Conservation (phyloP, 1,139 yeast genomes). For the Suhomyces choctaworum region DNA sequence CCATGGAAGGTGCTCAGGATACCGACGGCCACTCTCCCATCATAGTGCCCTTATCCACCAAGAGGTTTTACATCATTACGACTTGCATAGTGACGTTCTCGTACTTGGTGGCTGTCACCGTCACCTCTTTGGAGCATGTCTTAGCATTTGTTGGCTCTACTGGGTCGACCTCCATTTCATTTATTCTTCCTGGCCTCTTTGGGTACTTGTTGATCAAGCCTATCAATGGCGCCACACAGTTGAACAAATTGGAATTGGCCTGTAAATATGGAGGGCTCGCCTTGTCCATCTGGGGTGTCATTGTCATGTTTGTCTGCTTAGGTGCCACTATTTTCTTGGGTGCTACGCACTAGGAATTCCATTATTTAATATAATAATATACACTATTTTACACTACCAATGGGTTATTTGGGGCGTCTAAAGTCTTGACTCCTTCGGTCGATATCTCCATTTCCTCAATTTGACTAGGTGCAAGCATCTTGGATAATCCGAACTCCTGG, state of each 20-base stretch:
- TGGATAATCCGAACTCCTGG: conserved; percentile 3
- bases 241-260: conserved; percentile 41
- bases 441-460: background rate
- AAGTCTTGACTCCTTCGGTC: no score
- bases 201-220: conserved; percentile 68
- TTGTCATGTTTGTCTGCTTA: conserved; percentile 78
- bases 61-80: conserved; percentile 64
- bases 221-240: conserved; percentile 32
- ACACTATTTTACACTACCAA: conserved; percentile 8
- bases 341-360: conserved; percentile 40
- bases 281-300: conserved; percentile 71
- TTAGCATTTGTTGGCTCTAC: conserved; percentile 93
- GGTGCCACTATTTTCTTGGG: conserved; percentile 70
- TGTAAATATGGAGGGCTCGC: conserved; percentile 61
- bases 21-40: conserved; percentile 52
- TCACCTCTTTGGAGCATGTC: conserved; percentile 78
- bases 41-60: conserved; percentile 54
- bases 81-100: conserved; percentile 59
- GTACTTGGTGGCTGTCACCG: conserved; percentile 73
- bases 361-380: conserved; percentile 4
- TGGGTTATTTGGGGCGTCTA: no score
- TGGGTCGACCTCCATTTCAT: conserved; percentile 91
- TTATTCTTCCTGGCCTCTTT: conserved; percentile 88
- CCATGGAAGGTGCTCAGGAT: conserved; percentile 52
- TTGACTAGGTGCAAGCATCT: background rate